These are phyloP conservation scores for Cordyceps pruinosa DNA, from an alignment of 2,329 filamentous ascomycete species.

Conservation along the genomic window DNA sequence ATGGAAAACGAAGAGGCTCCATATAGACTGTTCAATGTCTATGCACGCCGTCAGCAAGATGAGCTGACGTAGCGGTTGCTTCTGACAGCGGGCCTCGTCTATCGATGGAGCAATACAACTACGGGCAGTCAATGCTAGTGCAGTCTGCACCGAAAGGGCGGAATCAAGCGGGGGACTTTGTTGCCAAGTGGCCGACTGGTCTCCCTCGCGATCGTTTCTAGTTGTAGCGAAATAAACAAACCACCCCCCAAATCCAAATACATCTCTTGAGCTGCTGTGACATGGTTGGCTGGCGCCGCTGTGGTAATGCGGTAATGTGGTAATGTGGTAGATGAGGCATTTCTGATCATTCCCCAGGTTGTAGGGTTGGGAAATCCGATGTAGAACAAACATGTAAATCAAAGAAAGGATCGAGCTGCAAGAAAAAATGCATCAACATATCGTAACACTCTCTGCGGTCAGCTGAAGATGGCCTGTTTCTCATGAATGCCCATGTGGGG, in stretches of 20 bases:
- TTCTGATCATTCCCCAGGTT: neutral
- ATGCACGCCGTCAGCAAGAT: neutral
- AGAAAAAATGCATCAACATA: too few species aligned
- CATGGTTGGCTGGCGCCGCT: neutral
- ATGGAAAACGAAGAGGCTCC: constrained; percentile 11
- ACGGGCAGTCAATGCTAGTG: constrained; percentile 12
- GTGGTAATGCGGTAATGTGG: too few species aligned
- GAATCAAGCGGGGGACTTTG: neutral
- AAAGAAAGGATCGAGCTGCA: neutral
- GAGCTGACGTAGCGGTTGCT: neutral
- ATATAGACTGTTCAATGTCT: neutral
- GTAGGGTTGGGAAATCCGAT: neutral
- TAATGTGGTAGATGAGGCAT: neutral
- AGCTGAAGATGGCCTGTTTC: neutral
- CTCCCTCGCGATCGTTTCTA: neutral
- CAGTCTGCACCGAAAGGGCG: neutral
- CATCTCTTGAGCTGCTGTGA: neutral
- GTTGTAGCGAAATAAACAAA: constrained; percentile 12
- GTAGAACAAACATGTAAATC: too few species aligned
- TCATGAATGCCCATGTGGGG: neutral
- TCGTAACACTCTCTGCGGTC: neutral
- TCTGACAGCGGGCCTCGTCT: neutral
- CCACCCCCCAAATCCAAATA: constrained; percentile 2
- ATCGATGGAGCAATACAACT: constrained; percentile 11
- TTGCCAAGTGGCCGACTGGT: constrained; percentile 7